Percentiles rank a stretch among this genome's conserved stretches.
phyloP scores from a whole-genome alignment of 257 asterid species.

The Solanum clarkiae region DNA sequence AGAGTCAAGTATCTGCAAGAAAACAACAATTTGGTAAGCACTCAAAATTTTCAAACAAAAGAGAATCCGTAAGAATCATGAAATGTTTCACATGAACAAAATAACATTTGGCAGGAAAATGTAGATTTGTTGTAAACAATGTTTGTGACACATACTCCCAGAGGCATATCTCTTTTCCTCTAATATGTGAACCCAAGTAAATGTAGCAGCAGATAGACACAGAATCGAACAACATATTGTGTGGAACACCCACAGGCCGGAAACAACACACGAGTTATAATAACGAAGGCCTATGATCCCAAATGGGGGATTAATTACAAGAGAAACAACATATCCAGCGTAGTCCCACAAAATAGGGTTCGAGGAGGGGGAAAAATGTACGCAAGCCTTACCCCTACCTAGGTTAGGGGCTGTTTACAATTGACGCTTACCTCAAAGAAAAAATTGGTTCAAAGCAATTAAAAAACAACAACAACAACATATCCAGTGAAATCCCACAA shows the following conservation, averaged over 20 bases:
- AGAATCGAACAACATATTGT: background rate
- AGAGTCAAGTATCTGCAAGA: constrained; percentile 48
- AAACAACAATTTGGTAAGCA: constrained; percentile 1
- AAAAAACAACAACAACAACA: too few relatives aligned
- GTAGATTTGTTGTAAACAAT: background rate
- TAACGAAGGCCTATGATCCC: background rate
- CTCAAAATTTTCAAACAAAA: background rate
- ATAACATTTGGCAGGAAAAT: background rate
- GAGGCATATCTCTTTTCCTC: background rate
- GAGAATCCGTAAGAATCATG: background rate
- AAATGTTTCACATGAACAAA: background rate
- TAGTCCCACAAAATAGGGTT: background rate
- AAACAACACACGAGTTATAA: background rate
- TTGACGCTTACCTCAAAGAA: background rate
- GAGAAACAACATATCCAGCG: background rate
- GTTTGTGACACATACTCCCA: background rate
- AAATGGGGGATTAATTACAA: background rate
- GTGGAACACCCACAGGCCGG: background rate
- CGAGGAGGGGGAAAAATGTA: background rate
- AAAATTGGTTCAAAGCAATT: background rate
- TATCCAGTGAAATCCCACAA: too few relatives aligned
- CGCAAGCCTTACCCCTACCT: background rate
- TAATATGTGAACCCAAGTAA: background rate
- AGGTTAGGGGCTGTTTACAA: background rate
- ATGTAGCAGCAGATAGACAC: background rate